Base-by-base conservation (phyloP, 2,329 filamentous ascomycete species). In the Cladorrhinum sp. region DNA sequence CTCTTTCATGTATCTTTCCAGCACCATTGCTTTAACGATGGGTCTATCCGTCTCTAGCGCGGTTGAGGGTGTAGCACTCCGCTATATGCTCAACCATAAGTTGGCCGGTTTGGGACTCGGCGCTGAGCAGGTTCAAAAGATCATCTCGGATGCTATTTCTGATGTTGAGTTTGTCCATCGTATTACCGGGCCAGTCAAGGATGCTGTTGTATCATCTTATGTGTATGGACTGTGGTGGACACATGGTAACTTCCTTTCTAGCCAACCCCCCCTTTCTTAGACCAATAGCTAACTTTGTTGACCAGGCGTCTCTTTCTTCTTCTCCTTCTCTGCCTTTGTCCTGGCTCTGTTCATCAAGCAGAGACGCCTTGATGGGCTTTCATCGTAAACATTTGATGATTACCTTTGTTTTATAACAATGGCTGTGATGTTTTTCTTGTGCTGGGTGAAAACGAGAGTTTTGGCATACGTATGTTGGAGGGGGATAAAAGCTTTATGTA, bases 41-140 rank as follows among this genome's bases (percentile, higher is more conserved):
- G 77, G 77, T 0, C 66, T 79, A 6, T 72, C 75, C 0, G 67
- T 69, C n/a, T 71, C 73, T 0, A 78, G 76, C 52, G 74, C 75
- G 1, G 69, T 71, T 0, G 74, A 74, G 65, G 68, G 71, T 18
- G 60, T 62, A 10, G 59, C 64, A 0, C 58, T 75, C 45, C 67
- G 68, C 3, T 36, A 50, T 1, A 64, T 59, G 0, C 60, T 75
- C 10, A 24, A 53, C 0, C 41, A 45, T 2, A 65, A 70, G 1
- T 62, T 75, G 2, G 2, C 65, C 1, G 56, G 25, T 0, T 58
- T 75, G 32, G 66, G 68, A 2, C 54, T 72, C 12, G 65, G 64
- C 16, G 48, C 58, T 1, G 61, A 54, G 0, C 55, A 66, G 50
- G 55, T 66, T 36, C 55, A 53, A 7, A 67, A 69, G 71, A 73